Evolutionary conservation across 2,329 filamentous ascomycete genomes (phyloP), one percentile per base, ranked within the genome.

Genomic region (Madurella mycetomatis): DNA sequence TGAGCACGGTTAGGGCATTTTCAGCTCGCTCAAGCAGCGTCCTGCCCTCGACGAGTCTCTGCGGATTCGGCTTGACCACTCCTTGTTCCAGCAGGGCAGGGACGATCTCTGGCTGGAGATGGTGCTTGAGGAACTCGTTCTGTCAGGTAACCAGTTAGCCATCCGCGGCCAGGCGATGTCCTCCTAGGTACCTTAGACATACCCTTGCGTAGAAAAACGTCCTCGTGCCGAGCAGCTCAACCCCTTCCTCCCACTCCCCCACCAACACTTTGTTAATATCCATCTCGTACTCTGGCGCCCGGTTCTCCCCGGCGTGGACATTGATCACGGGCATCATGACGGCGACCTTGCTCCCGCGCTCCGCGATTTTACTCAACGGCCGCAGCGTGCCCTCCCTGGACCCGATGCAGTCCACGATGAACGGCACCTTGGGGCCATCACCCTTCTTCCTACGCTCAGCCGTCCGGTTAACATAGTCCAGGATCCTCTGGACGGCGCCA

Each of bases 261-360:
- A 55, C 41, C 7, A 74, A 70, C 11, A 66, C 70, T 8, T 67
- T 67, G n/a, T 59, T 44, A 1, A 75, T 75, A 47, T 82, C 78
- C 77, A 82, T 80, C 37, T 72, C 72, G 52, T 82, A 85, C 57
- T 76, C 71, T 0, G 82, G 81, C 54, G 66, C 69, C 16, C 73
- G 67, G 1, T 69, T 70, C 4, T 74, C 70, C 0, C 70, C 75
- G 0, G 81, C 75, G 56, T 84, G 77, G 42, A 68, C 73, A 43
- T 83, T 59, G 53, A 86, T 81, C 15, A 85, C 76, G 0, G 83
- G 83, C 5, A 87, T 66, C 68, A 86, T 74, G 15, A 85, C 67
- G 0, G 82, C 83, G 0, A 86, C 79, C 19, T 68, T 79, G 4
- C 73, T 68, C 0, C 79, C 79, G 1, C 50, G 64, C 54, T 73